These are phyloP conservation scores for Mycena olivaceomarginata DNA, from an alignment of 768 basidiomycete genomes.

Conservation along the genomic window DNA sequence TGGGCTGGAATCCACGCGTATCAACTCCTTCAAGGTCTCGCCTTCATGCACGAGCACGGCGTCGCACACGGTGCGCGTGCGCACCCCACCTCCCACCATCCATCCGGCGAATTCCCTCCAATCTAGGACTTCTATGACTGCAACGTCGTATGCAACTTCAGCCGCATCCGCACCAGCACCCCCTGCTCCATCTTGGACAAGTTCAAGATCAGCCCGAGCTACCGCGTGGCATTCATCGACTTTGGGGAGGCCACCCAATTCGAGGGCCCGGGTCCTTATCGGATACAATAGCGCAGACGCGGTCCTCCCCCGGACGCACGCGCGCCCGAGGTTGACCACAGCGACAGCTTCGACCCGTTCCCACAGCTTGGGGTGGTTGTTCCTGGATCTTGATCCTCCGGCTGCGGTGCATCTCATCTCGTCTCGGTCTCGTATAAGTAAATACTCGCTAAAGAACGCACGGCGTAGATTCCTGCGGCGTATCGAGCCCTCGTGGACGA, in stretches of 20 bases:
- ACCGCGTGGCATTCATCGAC: slow-evolving; percentile 6
- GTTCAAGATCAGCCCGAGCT: neutral
- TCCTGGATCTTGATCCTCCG: neutral
- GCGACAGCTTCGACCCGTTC: neutral
- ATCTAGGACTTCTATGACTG: neutral
- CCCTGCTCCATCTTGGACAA: slow-evolving; percentile 9
- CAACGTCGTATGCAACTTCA: slow-evolving; percentile 11
- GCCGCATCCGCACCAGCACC: neutral
- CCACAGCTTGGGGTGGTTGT: neutral
- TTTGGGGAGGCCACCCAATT: slow-evolving; percentile 2
- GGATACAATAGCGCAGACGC: too few relatives aligned
- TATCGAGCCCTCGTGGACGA: slow-evolving; percentile 9
- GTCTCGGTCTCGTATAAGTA: neutral
- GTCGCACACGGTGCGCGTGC: slow-evolving; percentile 12
- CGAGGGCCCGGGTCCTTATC: neutral
- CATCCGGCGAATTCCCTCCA: too few relatives aligned
- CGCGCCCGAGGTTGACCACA: neutral
- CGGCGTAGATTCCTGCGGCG: neutral
- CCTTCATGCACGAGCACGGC: slow-evolving; percentile 20
- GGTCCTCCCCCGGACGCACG: neutral
- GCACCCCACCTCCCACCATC: too few relatives aligned
- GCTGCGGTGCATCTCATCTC: neutral
- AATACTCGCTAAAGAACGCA: neutral
- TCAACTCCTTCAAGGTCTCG: slow-evolving; percentile 3
- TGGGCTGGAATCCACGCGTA: slow-evolving; percentile 4